A percentile compares a stretch with the other conserved stretches of the same genome.
Conservation (phyloP, 768 basidiomycete species). For the Suillus brevipes region DNA sequence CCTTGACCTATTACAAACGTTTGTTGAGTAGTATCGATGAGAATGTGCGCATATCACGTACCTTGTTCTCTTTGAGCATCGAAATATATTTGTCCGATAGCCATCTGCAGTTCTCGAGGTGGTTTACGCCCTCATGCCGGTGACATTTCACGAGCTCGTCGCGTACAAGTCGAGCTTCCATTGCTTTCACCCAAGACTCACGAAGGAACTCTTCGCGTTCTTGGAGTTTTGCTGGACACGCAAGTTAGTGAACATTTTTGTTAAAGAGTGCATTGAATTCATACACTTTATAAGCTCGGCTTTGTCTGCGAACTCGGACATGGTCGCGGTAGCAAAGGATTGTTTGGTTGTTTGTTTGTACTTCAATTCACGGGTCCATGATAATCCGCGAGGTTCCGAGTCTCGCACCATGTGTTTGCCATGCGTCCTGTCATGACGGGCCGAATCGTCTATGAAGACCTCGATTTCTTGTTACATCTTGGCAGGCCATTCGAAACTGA, state of each 20-base stretch:
- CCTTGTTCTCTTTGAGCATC: conserved; percentile 81
- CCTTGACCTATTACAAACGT: conserved; percentile 61
- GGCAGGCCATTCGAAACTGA: background rate
- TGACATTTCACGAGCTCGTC: conserved; percentile 91
- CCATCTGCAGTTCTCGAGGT: conserved; percentile 86
- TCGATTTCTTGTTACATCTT: background rate
- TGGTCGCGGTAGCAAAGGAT: conserved; percentile 14
- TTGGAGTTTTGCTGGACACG: conserved; percentile 54
- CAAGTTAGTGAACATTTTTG: background rate
- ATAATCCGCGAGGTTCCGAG: background rate
- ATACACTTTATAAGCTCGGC: conserved; percentile 35
- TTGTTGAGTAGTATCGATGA: background rate
- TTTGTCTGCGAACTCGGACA: conserved; percentile 33
- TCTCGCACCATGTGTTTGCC: background rate
- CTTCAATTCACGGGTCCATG: background rate
- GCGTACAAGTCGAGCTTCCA: conserved; percentile 88
- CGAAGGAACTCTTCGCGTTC: conserved; percentile 76
- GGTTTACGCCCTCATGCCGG: conserved; percentile 86
- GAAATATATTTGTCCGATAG: conserved; percentile 77
- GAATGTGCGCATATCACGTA: conserved; percentile 39
- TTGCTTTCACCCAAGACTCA: conserved; percentile 92
- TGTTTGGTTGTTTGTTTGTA: conserved; percentile 8
- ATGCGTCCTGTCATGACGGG: background rate
- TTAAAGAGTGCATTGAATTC: conserved; percentile 6
- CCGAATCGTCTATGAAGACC: background rate